phyloP scores from a whole-genome alignment of 345 rosid genomes.

The Aegle marmelos region DNA sequence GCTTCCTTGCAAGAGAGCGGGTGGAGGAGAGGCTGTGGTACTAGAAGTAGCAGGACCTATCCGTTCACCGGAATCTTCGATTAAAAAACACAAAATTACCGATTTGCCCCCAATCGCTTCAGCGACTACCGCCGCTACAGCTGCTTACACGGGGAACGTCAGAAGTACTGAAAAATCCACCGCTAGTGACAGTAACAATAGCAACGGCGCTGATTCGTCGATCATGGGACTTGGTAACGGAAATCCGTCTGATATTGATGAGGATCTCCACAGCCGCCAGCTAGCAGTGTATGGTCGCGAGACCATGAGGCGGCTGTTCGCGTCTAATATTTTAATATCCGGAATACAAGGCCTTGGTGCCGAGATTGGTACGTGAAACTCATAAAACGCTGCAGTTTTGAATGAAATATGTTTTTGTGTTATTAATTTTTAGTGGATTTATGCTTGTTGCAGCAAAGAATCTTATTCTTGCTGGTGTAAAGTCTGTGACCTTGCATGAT shows the following conservation, averaged over 20 bases:
- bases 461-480: constrained; percentile 87
- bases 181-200: neutral
- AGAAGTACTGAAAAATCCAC: constrained; percentile 8
- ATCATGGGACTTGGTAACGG: constrained; percentile 36
- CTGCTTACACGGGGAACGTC: constrained; percentile 19
- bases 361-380: constrained; percentile 53
- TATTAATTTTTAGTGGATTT: neutral
- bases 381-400: neutral
- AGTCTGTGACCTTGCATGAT: constrained; percentile 89
- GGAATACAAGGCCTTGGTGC: constrained; percentile 76
- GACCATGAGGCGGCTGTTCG: constrained; percentile 73
- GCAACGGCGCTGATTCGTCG: constrained; percentile 8
- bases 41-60: constrained; percentile 15
- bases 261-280: constrained; percentile 80
- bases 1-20: constrained; percentile 40
- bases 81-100: constrained; percentile 4
- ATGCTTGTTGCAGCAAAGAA: constrained; percentile 66
- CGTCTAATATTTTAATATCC: constrained; percentile 58
- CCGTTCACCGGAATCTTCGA: constrained; percentile 6
- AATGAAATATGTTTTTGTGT: neutral
- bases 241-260: constrained; percentile 50
- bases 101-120: constrained; percentile 14
- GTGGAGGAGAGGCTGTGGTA: constrained; percentile 29
- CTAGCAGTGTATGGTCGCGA: constrained; percentile 77
- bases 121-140: constrained; percentile 6